Percentiles rank a stretch among this genome's conserved stretches.
phyloP scores from a whole-genome alignment of 2,329 filamentous ascomycete genomes.

The Talaromyces albobiverticillius region DNA sequence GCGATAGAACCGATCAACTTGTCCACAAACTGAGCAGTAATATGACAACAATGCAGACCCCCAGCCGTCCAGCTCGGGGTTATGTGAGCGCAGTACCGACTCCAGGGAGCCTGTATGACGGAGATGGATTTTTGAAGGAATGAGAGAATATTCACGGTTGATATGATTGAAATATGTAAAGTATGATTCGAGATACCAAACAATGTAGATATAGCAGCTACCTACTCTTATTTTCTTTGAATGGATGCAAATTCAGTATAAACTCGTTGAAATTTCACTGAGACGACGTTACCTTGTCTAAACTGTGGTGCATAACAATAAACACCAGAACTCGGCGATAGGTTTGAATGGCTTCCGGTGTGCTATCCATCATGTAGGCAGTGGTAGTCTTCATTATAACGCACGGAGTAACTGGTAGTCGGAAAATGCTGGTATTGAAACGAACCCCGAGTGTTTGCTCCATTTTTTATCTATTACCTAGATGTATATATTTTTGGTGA shows the following conservation, averaged over 20 bases:
- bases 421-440: not conserved
- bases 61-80: constrained; percentile 22
- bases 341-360: no score
- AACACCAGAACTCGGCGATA: no score
- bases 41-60: constrained; percentile 16
- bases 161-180: constrained; percentile 13
- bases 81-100: constrained; percentile 22
- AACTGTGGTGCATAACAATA: no score
- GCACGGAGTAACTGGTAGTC: not conserved
- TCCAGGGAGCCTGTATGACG: constrained; percentile 48
- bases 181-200: constrained; percentile 14
- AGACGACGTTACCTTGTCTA: no score
- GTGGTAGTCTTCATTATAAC: not conserved
- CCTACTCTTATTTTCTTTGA: not conserved
- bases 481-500: not conserved
- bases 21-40: constrained; percentile 9
- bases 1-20: constrained; percentile 1
- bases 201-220: not conserved
- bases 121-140: constrained; percentile 37
- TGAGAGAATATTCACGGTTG: constrained; percentile 17
- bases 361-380: no score
- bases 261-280: not conserved
- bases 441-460: not conserved
- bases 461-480: not conserved
- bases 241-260: not conserved